These are phyloP conservation scores for Xylaria palmicola DNA, from an alignment of 495 filamentous ascomycete species.

Conservation along the genomic window DNA sequence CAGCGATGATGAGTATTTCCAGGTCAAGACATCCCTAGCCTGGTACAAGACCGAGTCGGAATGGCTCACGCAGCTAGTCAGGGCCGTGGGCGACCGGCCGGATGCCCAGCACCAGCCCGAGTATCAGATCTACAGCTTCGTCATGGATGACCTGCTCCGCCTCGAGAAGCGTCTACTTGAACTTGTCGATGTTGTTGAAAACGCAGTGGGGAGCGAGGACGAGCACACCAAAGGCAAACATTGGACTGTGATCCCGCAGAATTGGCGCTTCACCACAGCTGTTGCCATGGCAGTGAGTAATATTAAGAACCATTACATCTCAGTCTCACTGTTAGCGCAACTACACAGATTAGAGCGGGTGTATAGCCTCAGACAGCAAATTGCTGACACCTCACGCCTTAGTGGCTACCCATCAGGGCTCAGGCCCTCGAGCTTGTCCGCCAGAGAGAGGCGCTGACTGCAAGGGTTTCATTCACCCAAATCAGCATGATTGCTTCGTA, in stretches of 20 bases:
- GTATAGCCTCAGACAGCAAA: too few relatives aligned
- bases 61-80: constrained; percentile 34
- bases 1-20: constrained; percentile 37
- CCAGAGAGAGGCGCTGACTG: constrained; percentile 42
- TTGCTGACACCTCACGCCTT: background rate
- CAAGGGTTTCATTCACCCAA: constrained; percentile 36
- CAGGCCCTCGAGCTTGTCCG: constrained; percentile 43
- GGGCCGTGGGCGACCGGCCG: constrained; percentile 10
- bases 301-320: background rate
- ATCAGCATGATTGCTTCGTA: constrained; percentile 40
- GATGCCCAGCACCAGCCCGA: constrained; percentile 22
- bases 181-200: constrained; percentile 31
- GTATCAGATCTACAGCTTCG: constrained; percentile 36
- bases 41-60: constrained; percentile 41
- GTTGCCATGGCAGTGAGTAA: constrained; percentile 25
- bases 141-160: constrained; percentile 32
- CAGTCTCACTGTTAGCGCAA: too few relatives aligned
- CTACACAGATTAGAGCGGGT: too few relatives aligned
- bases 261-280: constrained; percentile 25
- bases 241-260: constrained; percentile 29
- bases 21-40: constrained; percentile 33
- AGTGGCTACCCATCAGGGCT: constrained; percentile 32
- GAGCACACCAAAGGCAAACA: constrained; percentile 5
- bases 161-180: background rate
- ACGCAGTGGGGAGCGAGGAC: constrained; percentile 15